Evolutionary conservation across 176 grass and related monocot species (phyloP).

Genomic region (Ananas comosus): DNA sequence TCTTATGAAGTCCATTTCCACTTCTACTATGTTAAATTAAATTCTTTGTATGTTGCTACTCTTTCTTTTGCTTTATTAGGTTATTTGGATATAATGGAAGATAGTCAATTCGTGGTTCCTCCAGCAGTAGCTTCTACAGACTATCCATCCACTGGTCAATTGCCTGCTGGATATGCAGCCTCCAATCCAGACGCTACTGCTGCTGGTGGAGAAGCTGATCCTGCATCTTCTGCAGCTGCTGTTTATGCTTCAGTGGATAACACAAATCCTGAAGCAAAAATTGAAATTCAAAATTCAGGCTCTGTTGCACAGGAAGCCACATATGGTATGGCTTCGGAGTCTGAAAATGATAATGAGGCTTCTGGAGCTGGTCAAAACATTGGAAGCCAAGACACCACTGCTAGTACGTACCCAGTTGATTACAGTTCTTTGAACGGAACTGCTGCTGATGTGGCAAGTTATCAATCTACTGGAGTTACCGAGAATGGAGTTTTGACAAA

Average conservation of each 20-base stretch:
- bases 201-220: constrained; percentile 12
- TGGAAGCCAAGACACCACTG: constrained; percentile 2
- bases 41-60: not conserved
- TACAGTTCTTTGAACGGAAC: constrained; percentile 47
- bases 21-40: not conserved
- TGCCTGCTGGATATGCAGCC: constrained; percentile 2
- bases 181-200: constrained; percentile 4
- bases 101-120: constrained; percentile 21
- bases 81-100: constrained; percentile 40
- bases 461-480: constrained; percentile 40
- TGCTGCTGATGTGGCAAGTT: constrained; percentile 27
- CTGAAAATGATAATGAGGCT: not conserved
- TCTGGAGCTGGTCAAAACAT: not conserved
- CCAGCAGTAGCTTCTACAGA: constrained; percentile 16
- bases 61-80: not conserved
- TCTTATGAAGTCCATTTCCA: not conserved
- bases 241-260: constrained; percentile 8
- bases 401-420: constrained; percentile 23
- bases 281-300: constrained; percentile 7
- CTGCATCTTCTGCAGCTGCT: constrained; percentile 9
- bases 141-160: constrained; percentile 14
- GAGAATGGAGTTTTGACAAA: constrained; percentile 45
- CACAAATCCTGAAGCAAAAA: constrained; percentile 24
- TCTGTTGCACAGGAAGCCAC: constrained; percentile 2
- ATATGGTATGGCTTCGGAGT: not conserved